Percentiles rank a stretch among this genome's conserved stretches.
phyloP scores from a whole-genome alignment of 345 rosid genomes.

The Salix udensis region DNA sequence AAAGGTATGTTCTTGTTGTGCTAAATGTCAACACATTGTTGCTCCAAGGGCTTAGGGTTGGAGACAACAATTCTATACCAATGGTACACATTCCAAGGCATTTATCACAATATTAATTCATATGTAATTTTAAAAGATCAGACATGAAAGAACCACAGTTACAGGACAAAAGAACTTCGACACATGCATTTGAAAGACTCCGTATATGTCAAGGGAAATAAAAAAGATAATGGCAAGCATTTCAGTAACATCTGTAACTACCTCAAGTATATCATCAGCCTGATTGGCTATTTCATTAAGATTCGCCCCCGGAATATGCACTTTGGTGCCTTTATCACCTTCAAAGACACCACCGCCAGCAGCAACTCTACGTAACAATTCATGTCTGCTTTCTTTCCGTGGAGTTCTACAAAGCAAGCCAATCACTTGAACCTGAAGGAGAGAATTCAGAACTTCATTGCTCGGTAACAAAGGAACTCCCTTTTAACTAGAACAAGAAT shows the following conservation, averaged over 20 bases:
- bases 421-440: constrained; percentile 74
- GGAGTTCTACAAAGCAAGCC: constrained; percentile 96
- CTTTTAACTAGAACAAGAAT: background rate
- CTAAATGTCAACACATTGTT: too few relatives aligned
- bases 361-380: constrained; percentile 85
- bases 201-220: background rate
- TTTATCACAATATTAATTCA: too few relatives aligned
- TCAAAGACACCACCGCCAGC: constrained; percentile 91
- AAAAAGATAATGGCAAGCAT: background rate
- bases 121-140: too few relatives aligned
- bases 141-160: too few relatives aligned
- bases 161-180: too few relatives aligned
- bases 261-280: constrained; percentile 93
- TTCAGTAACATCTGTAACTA: constrained; percentile 40
- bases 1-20: too few relatives aligned
- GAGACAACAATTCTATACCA: too few relatives aligned
- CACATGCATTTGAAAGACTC: too few relatives aligned
- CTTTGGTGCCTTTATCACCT: constrained; percentile 61
- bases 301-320: constrained; percentile 89
- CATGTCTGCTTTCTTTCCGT: constrained; percentile 77
- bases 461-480: background rate
- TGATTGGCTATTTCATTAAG: constrained; percentile 86
- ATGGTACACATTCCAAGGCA: too few relatives aligned
- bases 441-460: background rate
- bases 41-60: too few relatives aligned